A percentile compares a stretch with the other conserved stretches of the same genome.
Conservation (phyloP, 164 flowering plant species). For the Vitis labrusca region DNA sequence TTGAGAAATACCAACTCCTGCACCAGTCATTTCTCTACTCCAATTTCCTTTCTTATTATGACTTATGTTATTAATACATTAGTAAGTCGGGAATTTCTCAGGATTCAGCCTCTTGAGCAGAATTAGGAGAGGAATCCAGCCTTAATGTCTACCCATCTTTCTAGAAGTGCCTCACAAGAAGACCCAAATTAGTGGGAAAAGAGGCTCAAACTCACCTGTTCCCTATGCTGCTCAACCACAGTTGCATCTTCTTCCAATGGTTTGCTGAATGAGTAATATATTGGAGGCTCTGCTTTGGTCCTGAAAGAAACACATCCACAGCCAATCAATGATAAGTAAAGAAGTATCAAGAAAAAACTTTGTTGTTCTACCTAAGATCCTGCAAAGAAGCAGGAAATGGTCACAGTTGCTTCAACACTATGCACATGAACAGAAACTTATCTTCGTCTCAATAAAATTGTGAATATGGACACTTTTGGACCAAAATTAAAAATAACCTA, state of each 20-base stretch:
- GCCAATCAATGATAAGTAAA: constrained; percentile 21
- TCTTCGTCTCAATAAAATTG: constrained; percentile 94
- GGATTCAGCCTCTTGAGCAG: no score
- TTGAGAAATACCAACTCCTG: no score
- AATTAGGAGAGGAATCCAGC: no score
- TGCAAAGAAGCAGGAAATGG: constrained; percentile 27
- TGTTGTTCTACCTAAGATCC: constrained; percentile 24
- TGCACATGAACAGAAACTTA: constrained; percentile 90
- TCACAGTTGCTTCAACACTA: constrained; percentile 45
- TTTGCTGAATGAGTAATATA: constrained; percentile 67
- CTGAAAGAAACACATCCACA: constrained; percentile 39
- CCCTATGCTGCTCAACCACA: constrained; percentile 55
- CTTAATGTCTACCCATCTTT: no score
- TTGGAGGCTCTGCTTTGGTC: constrained; percentile 89
- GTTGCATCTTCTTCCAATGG: constrained; percentile 73
- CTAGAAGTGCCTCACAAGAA: background rate
- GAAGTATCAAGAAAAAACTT: constrained; percentile 4
- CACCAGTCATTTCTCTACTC: no score
- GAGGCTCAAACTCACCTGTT: constrained; percentile 47
- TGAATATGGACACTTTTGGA: constrained; percentile 96
- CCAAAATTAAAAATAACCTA: constrained; percentile 99
- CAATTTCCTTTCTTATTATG: no score
- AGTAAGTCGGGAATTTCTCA: no score
- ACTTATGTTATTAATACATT: no score
- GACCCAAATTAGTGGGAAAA: background rate